Conservation (phyloP, 306 rosid species). For the Alnus glutinosa region DNA sequence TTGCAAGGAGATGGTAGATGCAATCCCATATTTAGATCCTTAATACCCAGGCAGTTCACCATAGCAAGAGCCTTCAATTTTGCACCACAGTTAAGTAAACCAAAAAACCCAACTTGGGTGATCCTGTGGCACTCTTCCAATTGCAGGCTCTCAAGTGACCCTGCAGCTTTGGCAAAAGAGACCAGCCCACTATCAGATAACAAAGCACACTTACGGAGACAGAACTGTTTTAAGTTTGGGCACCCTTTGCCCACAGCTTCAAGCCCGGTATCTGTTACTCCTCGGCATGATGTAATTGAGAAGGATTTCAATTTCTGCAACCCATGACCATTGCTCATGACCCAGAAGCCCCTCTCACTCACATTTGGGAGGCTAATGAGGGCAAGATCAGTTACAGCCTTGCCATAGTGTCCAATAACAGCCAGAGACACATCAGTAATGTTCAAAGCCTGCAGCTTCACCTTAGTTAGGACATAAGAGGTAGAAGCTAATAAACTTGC, state of each 20-base stretch:
- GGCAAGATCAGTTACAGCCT: slow-evolving; percentile 62
- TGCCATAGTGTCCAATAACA: slow-evolving; percentile 85
- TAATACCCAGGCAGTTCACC: slow-evolving; percentile 76
- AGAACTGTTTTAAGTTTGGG: slow-evolving; percentile 73
- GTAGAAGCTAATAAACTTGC: slow-evolving; percentile 60
- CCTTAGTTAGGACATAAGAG: slow-evolving; percentile 53
- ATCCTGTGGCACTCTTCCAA: slow-evolving; percentile 93
- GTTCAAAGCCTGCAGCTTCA: slow-evolving; percentile 74
- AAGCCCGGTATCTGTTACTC: slow-evolving; percentile 73
- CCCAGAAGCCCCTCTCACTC: slow-evolving; percentile 90
- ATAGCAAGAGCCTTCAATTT: slow-evolving; percentile 70
- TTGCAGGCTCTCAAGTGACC: slow-evolving; percentile 72
- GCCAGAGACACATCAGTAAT: slow-evolving; percentile 88
- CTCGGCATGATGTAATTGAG: slow-evolving; percentile 64
- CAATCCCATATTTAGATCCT: slow-evolving; percentile 48
- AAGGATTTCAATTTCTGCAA: slow-evolving; percentile 78
- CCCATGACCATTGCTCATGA: slow-evolving; percentile 84
- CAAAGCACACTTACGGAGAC: slow-evolving; percentile 58
- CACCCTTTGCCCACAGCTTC: slow-evolving; percentile 81
- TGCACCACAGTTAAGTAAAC: slow-evolving; percentile 60
- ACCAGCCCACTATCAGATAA: slow-evolving; percentile 79
- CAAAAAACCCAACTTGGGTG: slow-evolving; percentile 77
- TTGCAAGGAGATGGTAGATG: slow-evolving; percentile 45
- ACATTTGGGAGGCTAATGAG: slow-evolving; percentile 63
- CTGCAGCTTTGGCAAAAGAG: slow-evolving; percentile 65